These are phyloP conservation scores for Tetrapisispora namnaoensis DNA, from an alignment of 805 yeast genomes.

Conservation along the genomic window DNA sequence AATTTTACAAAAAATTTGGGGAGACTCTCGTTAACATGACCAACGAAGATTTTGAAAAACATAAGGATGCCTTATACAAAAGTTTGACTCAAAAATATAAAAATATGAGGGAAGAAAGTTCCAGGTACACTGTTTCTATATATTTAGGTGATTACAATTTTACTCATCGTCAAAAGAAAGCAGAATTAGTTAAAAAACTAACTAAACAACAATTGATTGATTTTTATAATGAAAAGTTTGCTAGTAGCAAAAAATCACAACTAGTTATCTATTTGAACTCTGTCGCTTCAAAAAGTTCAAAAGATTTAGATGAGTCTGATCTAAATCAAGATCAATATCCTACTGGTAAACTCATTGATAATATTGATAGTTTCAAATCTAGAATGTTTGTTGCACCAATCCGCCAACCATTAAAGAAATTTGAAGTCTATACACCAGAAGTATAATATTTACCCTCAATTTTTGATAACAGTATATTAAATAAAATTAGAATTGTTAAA, in stretches of 20 bases:
- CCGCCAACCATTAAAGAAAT: constrained; percentile 43
- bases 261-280: constrained; percentile 59
- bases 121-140: constrained; percentile 55
- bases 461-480: too few species aligned
- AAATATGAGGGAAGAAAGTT: constrained; percentile 68
- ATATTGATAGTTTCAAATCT: constrained; percentile 48
- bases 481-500: too few species aligned
- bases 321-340: constrained; percentile 33
- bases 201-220: constrained; percentile 48
- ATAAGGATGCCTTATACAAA: constrained; percentile 56
- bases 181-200: constrained; percentile 42
- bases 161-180: constrained; percentile 45
- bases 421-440: constrained; percentile 13
- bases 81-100: constrained; percentile 63
- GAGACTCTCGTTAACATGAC: constrained; percentile 40
- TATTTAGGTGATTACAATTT: constrained; percentile 75
- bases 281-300: constrained; percentile 17
- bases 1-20: constrained; percentile 45
- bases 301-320: constrained; percentile 13
- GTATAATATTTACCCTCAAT: neutral
- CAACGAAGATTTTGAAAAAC: constrained; percentile 56
- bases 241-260: constrained; percentile 31
- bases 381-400: constrained; percentile 44
- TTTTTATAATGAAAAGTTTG: constrained; percentile 41
- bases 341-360: constrained; percentile 37